A percentile compares a stretch with the other conserved stretches of the same genome.
phyloP scores from a whole-genome alignment of 192 early-diverging fungal genomes.

The Coemansia sp. region DNA sequence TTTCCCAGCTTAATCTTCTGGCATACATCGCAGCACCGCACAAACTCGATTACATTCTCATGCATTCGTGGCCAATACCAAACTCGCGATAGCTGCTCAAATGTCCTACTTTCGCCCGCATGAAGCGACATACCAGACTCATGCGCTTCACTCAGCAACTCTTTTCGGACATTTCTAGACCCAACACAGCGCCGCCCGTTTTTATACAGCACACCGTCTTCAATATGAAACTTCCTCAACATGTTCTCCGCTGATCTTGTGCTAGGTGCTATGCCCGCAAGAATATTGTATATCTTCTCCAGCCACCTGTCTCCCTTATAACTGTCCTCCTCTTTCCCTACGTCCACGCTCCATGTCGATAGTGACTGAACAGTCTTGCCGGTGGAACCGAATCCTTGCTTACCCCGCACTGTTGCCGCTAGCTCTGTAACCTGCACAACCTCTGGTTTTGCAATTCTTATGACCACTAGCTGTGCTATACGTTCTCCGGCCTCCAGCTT shows the following conservation, averaged over 20 bases:
- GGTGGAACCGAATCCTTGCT: conserved; percentile 5
- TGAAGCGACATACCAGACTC: conserved; percentile 2
- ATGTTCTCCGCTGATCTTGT: background rate
- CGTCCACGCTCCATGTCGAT: background rate
- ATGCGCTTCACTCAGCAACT: conserved; percentile 14
- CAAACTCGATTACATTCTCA: background rate
- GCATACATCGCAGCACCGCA: conserved; percentile 8
- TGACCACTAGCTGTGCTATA: conserved; percentile 1
- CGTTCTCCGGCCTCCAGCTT: background rate
- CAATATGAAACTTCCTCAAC: conserved; percentile 3
- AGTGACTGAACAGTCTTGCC: background rate
- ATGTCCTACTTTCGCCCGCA: conserved; percentile 3
- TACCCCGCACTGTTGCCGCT: background rate
- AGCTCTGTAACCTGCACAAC: background rate
- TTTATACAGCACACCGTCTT: conserved; percentile 5
- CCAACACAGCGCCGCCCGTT: background rate
- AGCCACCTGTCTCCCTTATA: background rate
- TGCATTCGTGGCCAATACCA: conserved; percentile 20
- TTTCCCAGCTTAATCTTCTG: conserved; percentile 8
- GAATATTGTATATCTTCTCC: background rate
- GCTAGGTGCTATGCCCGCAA: background rate
- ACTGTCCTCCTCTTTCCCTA: background rate
- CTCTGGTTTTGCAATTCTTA: background rate
- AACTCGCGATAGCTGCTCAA: background rate
- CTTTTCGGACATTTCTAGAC: background rate